A percentile compares a stretch with the other conserved stretches of the same genome.
Conservation (phyloP, 2,329 filamentous ascomycete genomes). For the Fusarium verticillioides region DNA sequence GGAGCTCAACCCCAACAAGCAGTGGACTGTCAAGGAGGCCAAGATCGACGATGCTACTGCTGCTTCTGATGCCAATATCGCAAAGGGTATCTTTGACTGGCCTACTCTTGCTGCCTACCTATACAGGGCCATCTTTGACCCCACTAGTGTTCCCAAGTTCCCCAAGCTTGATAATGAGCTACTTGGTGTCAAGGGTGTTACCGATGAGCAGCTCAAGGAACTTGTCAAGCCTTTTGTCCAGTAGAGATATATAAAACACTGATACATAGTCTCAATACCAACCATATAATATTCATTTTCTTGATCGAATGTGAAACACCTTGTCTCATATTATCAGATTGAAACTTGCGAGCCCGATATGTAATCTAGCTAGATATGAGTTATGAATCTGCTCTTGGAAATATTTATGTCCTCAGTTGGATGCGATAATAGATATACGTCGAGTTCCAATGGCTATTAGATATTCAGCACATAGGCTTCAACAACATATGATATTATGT, state of each 20-base stretch:
- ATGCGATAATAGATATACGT: rapidly evolving
- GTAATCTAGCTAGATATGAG: no score
- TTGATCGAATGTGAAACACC: rapidly evolving
- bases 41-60: constrained; percentile 45
- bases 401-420: rapidly evolving
- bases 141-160: constrained; percentile 48
- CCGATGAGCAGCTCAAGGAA: constrained; percentile 54
- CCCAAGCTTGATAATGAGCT: constrained; percentile 56
- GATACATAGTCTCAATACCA: not conserved
- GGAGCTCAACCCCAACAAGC: constrained; percentile 57
- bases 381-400: no score
- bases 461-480: rapidly evolving
- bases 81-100: constrained; percentile 45
- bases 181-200: constrained; percentile 56
- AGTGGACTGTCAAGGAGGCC: constrained; percentile 57
- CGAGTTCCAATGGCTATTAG: rapidly evolving
- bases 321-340: rapidly evolving
- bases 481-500: rapidly evolving
- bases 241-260: not conserved
- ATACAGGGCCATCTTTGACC: constrained; percentile 46
- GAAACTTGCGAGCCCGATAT: not conserved
- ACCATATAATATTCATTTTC: not conserved
- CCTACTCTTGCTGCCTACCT: constrained; percentile 50
- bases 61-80: constrained; percentile 46
- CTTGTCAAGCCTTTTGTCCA: constrained; percentile 39